Evolutionary conservation across 2,329 filamentous ascomycete genomes (phyloP), one percentile per base, ranked within the genome.

Genomic region (Daldinia eschscholtzii): DNA sequence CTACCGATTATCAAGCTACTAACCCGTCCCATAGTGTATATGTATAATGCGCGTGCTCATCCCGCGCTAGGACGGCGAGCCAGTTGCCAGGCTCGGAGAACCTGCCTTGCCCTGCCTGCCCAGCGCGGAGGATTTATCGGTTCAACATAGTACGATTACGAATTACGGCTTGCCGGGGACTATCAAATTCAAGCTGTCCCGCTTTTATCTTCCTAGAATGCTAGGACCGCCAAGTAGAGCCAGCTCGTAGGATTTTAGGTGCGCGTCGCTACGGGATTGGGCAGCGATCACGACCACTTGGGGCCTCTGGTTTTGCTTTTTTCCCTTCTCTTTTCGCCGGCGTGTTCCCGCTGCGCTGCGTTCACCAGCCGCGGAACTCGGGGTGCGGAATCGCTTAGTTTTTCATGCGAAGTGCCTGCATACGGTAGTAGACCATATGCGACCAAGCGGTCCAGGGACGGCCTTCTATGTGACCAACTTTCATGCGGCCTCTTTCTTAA

Each of bases 351-450:
- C 53, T 56, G 37, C 50, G 30, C 53, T 56, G 37, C 50, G 39
- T 59, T 52, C 46, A 39, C 13, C 55, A 41, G 55, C 33, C 10
- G 56, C 44, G 30, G 41, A 57, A 33, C 13, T 41, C 63, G 37
- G 46, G 46, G 33, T 41, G 13, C 33, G 7, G 52, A 10, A 52
- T 33, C n/a, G 26, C n/a, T 42, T 46, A 50, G 46, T 13, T 33
- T 56, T 56, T 53, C 44, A 70, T 70, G 62, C 62, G 50, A 52
- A 65, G 59, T 64, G 65, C 62, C 57, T 70, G 59, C 59, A 44
- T 68, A 55, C 13, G 53, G 57, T 59, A 46, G 59, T 50, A 62
- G n/a, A 55, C 7, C n/a, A 9, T 28, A 59, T 59, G 57, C 42
- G 44, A 28, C 28, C 33, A 39, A 20, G 48, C 33, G 53, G 52